Base-by-base conservation (phyloP, 2,329 filamentous ascomycete species). In the Sclerotinia minor region DNA sequence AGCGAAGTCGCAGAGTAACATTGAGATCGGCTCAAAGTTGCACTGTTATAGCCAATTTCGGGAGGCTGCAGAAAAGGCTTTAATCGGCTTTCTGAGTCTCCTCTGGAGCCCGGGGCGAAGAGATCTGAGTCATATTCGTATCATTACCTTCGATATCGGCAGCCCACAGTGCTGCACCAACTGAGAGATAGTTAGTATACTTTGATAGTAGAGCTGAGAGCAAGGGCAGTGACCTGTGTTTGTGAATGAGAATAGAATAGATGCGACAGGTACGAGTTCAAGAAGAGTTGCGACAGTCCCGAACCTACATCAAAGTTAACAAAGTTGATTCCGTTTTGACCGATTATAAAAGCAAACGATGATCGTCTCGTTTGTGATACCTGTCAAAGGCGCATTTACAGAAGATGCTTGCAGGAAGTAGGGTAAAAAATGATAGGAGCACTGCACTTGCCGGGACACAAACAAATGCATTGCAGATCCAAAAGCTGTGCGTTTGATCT, bases 81-180 rank as follows among this genome's bases (percentile, higher is more conserved):
- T 71, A 75, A 60, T 71, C 67, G 41, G 57, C 65, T 52, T 72
- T 75, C 59, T 73, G 71, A 49, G 53, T 32, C n/a, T 52, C 65
- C n/a, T 69, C 69, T 68, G 60, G 64, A 29, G 68, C 60, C 59
- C 67, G 67, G 24, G 70, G 69, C 11, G 54, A 63, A 35, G 74
- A 70, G 13, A 73, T 73, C 72, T 75, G 71, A 24, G 73, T 75
- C 74, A 75, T 76, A 9, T 47, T 65, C 2, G 70, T 72, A 57
- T 74, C 73, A 64, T 74, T 75, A 35, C 67, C 68, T 65, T 96
- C 92, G 68, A 96, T 86, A 78, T 96, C 93, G 24, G 92, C 91
- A 52, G 94, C 94, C 93, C 93, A 97, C n/a, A 98, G 81, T 9
- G 94, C 94, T 65, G 94, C 94, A 9, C 93, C 94, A 68, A 96